Base-by-base conservation (phyloP, 2,329 filamentous ascomycete species). In the Aspergillus unguis region DNA sequence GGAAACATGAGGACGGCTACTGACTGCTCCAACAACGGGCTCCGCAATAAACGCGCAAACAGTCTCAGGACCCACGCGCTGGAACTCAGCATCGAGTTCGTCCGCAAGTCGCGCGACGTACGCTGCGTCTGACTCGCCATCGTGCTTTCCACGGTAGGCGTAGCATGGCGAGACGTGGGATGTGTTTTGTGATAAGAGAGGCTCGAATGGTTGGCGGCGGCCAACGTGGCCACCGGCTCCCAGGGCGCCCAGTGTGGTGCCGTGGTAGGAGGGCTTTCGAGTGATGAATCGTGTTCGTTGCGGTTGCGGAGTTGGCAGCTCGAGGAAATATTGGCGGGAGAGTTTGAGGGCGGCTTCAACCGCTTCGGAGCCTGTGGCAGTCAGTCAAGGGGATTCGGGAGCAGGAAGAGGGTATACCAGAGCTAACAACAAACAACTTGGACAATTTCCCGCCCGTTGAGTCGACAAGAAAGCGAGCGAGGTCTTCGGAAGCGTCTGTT, bases 1-100 rank as follows among this genome's bases (percentile, higher is more conserved):
- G 31, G 3, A 1, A 23, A 23, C 4, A 32, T 7, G 17, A 3
- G 23, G 17, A 10, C 11, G 26, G 6, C 5, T 5, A 75, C 78
- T 70, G 77, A 87, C 81, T 5, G 86, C 84, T 3, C 87, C 86
- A 10, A 87, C 86, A 1, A 92, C 78, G 0, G 87, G 85, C 67
- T 92, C 88, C 1, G 85, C 84, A 26, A 90, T 77, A 62, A 92
- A 90, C 0, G 85, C 87, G 48, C 83, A 86, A 1, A 91, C 85
- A 0, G 76, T 86, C 0, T 83, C 76, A 0, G 86, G 80, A 0
- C 86, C 87, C 0, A 88, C 65, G 1, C 77, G 70, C 53, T 79
- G 74, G 57, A 92, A 89, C 58, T 88, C 84, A 2, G 71, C 75
- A 6, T 90, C 86, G 1, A 92, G 73, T 64, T 91, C 86, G 3